Conservation (phyloP, 306 rosid genomes). For the Pyrus pyrifolia region DNA sequence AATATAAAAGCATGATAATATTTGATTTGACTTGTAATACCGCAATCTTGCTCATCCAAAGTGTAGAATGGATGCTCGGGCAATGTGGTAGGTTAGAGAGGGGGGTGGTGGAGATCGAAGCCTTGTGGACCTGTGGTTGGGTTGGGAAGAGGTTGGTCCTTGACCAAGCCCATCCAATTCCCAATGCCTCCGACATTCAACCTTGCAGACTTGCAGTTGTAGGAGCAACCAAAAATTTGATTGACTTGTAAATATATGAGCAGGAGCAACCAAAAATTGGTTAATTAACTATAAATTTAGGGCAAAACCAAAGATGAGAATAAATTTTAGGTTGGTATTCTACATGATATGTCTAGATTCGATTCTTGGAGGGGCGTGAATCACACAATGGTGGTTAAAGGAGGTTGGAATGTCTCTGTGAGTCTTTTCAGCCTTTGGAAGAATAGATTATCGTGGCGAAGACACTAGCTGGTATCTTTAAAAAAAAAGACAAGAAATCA, state of each 20-base stretch:
- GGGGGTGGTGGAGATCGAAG: not conserved
- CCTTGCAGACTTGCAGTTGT: not conserved
- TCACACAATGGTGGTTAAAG: too few species aligned
- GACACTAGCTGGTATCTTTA: too few species aligned
- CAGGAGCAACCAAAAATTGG: not conserved
- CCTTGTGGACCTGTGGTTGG: not conserved
- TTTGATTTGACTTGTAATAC: too few species aligned
- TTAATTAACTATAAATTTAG: not conserved
- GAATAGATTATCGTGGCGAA: accelerated
- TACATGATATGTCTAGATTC: too few species aligned
- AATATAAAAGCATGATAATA: too few species aligned
- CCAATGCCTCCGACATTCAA: too few species aligned
- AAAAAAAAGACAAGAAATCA: not conserved
- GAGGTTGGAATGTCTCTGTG: accelerated
- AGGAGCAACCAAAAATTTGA: not conserved
- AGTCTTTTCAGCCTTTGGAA: too few species aligned
- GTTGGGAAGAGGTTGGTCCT: not conserved
- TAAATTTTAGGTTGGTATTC: too few species aligned
- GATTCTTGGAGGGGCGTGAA: too few species aligned
- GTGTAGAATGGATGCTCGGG: too few species aligned
- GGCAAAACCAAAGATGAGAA: not conserved
- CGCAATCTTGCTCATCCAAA: not conserved
- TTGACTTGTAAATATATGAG: not conserved
- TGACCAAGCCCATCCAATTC: not conserved
- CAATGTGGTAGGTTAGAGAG: not conserved